A percentile compares a stretch with the other conserved stretches of the same genome.
These are phyloP conservation scores for Epichloe sibirici DNA, from an alignment of 2,329 filamentous ascomycete species.

Conservation along the genomic window DNA sequence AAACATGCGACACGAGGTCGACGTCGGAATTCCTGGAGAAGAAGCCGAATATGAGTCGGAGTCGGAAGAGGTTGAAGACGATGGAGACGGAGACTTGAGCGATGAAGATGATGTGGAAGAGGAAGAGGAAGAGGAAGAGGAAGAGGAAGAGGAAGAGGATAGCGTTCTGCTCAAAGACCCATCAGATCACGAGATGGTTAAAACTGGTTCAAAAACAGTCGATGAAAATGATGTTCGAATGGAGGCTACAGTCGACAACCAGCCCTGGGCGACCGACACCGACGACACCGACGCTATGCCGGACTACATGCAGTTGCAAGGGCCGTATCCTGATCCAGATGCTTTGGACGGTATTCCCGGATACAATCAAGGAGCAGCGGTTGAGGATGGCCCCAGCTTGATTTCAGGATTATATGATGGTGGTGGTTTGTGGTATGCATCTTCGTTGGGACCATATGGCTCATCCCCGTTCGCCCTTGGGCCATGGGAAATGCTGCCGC, in stretches of 20 bases:
- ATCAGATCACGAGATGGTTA: slow-evolving; percentile 10
- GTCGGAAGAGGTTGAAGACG: neutral
- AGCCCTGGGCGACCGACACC: slow-evolving; percentile 1
- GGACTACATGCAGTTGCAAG: slow-evolving; percentile 5
- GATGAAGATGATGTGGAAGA: slow-evolving; percentile 2
- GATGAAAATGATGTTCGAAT: slow-evolving; percentile 5
- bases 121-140: slow-evolving; percentile 14
- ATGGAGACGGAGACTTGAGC: slow-evolving; percentile 12
- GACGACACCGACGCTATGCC: slow-evolving; percentile 1
- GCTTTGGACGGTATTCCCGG: neutral
- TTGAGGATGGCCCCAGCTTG: slow-evolving; percentile 2
- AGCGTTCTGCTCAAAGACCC: slow-evolving; percentile 22
- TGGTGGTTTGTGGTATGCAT: slow-evolving; percentile 3
- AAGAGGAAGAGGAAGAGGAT: slow-evolving; percentile 21
- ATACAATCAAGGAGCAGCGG: neutral
- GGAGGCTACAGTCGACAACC: slow-evolving; percentile 6
- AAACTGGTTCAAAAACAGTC: neutral
- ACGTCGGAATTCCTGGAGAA: slow-evolving; percentile 20
- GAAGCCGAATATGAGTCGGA: neutral
- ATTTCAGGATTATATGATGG: slow-evolving; percentile 6
- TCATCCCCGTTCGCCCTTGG: slow-evolving; percentile 12
- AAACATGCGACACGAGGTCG: slow-evolving; percentile 44
- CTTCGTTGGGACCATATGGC: slow-evolving; percentile 7
- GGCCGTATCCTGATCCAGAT: slow-evolving; percentile 5
- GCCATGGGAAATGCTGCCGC: slow-evolving; percentile 6